Percentiles rank a stretch among this genome's conserved stretches.
These are phyloP conservation scores for Xanthoceras sorbifolium DNA, from an alignment of 345 rosid genomes.

Conservation along the genomic window DNA sequence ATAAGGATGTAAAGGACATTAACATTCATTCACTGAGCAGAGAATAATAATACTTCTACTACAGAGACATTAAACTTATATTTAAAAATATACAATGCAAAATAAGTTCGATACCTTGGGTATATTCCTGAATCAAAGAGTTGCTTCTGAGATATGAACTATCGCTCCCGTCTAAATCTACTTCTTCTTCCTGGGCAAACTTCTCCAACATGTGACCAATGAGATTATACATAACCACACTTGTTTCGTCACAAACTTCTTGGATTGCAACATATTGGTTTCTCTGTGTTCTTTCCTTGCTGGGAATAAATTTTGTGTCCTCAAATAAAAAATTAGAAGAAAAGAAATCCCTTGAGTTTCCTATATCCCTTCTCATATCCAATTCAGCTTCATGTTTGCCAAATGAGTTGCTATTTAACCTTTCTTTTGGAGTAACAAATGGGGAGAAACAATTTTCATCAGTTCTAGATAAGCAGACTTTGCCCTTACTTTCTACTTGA, in stretches of 20 bases:
- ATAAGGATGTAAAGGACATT: background rate
- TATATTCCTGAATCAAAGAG: slow-evolving; percentile 36
- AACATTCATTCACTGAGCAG: background rate
- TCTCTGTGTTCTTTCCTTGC: slow-evolving; percentile 25
- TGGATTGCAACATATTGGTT: slow-evolving; percentile 73
- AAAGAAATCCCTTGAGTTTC: slow-evolving; percentile 21
- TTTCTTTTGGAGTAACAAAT: slow-evolving; percentile 6
- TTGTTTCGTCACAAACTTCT: slow-evolving; percentile 69
- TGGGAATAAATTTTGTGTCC: slow-evolving; percentile 27
- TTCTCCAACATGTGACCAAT: slow-evolving; percentile 58
- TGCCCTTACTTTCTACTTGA: slow-evolving; percentile 23
- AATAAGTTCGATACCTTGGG: slow-evolving; percentile 38
- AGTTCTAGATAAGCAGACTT: slow-evolving; percentile 15
- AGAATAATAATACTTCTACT: background rate
- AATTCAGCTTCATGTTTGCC: slow-evolving; percentile 33
- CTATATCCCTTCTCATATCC: slow-evolving; percentile 26
- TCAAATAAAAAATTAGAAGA: slow-evolving; percentile 24
- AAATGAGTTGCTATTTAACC: slow-evolving; percentile 12
- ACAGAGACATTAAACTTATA: background rate
- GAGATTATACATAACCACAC: slow-evolving; percentile 68
- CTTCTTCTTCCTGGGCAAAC: slow-evolving; percentile 44
- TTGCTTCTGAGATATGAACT: slow-evolving; percentile 53
- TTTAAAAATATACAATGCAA: background rate
- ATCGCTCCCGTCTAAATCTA: slow-evolving; percentile 36
- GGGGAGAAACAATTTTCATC: slow-evolving; percentile 8